Evolutionary conservation across 805 yeast species (phyloP).

Genomic region (Ogataea paraovalis): DNA sequence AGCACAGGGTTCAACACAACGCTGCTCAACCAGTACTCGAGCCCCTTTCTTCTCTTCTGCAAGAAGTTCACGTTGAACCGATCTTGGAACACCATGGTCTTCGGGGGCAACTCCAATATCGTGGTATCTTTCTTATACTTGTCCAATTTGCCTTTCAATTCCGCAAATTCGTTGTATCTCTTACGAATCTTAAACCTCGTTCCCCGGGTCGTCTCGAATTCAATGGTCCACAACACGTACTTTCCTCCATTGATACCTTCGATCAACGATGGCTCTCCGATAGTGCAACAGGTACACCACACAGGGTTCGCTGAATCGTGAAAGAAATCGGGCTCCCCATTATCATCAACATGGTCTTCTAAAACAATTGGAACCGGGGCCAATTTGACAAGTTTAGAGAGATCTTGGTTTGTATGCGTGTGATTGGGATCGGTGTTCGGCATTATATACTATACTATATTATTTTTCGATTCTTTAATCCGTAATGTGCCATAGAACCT

Average conservation of each 20-base stretch:
- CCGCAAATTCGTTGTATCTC: constrained; percentile 63
- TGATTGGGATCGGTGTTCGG: constrained; percentile 9
- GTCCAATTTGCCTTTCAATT: constrained; percentile 38
- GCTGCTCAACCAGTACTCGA: constrained; percentile 57
- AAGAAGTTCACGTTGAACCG: constrained; percentile 38
- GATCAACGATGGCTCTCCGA: constrained; percentile 31
- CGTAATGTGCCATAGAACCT: too few species aligned
- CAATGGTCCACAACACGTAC: constrained; percentile 29
- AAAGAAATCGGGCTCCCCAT: constrained; percentile 1
- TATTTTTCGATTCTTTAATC: neutral
- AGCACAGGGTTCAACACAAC: constrained; percentile 48
- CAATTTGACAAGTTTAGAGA: constrained; percentile 15
- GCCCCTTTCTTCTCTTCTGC: constrained; percentile 49
- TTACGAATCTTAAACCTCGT: constrained; percentile 46
- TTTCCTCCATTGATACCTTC: constrained; percentile 26
- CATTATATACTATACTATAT: neutral
- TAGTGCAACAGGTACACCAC: constrained; percentile 30
- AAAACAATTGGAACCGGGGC: constrained; percentile 40
- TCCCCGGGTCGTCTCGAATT: constrained; percentile 24
- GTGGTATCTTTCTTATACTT: constrained; percentile 36
- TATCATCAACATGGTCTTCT: constrained; percentile 27
- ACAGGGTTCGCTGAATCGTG: constrained; percentile 5
- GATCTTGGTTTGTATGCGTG: constrained; percentile 13
- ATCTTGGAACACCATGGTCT: constrained; percentile 30
- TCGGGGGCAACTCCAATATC: constrained; percentile 51